Evolutionary conservation across 2,329 filamentous ascomycete species (phyloP).

Genomic region (Venturiaceae sp.): DNA sequence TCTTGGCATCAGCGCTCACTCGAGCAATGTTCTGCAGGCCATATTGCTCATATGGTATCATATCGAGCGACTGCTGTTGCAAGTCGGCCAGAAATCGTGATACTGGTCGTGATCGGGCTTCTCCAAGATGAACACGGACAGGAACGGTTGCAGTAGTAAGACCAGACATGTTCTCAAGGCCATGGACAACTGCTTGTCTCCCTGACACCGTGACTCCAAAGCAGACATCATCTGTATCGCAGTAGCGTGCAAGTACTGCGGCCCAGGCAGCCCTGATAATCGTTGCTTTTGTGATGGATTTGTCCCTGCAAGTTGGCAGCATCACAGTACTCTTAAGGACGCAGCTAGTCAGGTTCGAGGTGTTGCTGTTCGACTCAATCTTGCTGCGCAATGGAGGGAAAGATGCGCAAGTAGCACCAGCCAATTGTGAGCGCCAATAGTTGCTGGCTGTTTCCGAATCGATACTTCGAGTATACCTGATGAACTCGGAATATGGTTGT

Average conservation of each 20-base stretch:
- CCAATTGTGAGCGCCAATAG: background rate
- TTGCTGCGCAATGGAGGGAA: too few species aligned
- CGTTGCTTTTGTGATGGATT: slow-evolving; percentile 39
- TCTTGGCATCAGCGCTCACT: slow-evolving; percentile 22
- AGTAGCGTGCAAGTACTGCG: slow-evolving; percentile 55
- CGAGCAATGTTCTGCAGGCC: slow-evolving; percentile 50
- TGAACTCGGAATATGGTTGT: background rate
- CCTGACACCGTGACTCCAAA: slow-evolving; percentile 78
- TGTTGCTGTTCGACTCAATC: too few species aligned
- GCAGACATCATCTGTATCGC: slow-evolving; percentile 55
- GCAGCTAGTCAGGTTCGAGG: too few species aligned
- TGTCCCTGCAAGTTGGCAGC: background rate
- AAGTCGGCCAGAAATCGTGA: slow-evolving; percentile 45
- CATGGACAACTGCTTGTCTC: slow-evolving; percentile 57
- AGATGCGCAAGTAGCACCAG: background rate
- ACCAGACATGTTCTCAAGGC: slow-evolving; percentile 65
- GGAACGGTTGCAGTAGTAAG: slow-evolving; percentile 73
- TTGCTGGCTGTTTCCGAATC: background rate
- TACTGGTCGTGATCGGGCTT: slow-evolving; percentile 31
- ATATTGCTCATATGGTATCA: slow-evolving; percentile 56
- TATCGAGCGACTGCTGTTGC: slow-evolving; percentile 44
- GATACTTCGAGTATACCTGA: background rate
- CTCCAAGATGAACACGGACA: slow-evolving; percentile 45
- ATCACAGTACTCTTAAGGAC: too few species aligned
- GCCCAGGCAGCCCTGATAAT: slow-evolving; percentile 58